Evolutionary conservation across 1,139 yeast species (phyloP), one percentile per base, ranked within the genome.

Genomic region (Yamadazyma blattariae): DNA sequence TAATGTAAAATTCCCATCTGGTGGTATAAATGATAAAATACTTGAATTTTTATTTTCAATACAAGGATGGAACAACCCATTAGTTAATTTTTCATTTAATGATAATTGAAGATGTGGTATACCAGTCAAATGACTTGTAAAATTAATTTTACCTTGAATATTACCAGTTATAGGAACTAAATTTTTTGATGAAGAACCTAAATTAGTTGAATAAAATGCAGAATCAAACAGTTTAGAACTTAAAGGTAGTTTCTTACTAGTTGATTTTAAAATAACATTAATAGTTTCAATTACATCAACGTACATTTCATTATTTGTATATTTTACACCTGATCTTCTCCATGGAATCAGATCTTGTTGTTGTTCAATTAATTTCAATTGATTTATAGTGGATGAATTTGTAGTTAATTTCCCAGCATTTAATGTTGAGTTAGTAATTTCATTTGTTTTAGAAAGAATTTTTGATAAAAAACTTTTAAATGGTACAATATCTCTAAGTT

Each of bases 231-330:
- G 51, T 30, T 47, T 54, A 30, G 37, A 28, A 12, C 39, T 30
- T n/a, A 46, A 33, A n/a, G 36, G 25, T 17, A 40, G 14, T 14
- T 31, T 37, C 23, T 46, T 43, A 2, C 46, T 35, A 4, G 32
- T 17, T 6, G 39, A 39, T 28, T 41, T 48, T 26, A 66, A 63
- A 23, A 72, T 65, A 27, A 75, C 69, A 44, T 64, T 69, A 14
- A 86, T 57, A 0, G 71, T 64, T 54, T 88, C 96, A 5, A 70
- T 62, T 5, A 89, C 57, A 56, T 89, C 97, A 8, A 89, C 82
- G 55, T 79, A 86, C 61, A 89, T 72, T 57, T 89, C 96, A 54
- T 88, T 86, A 45, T 78, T 81, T 5, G 86, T 71, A 56, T 84
- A 77, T 39, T 74, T 71, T 10, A 82, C 81, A 41, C 77, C 74